Evolutionary conservation across 169 alveolate species (phyloP), one percentile per base, ranked within the genome.

Genomic region (Toxoplasma gondii): DNA sequence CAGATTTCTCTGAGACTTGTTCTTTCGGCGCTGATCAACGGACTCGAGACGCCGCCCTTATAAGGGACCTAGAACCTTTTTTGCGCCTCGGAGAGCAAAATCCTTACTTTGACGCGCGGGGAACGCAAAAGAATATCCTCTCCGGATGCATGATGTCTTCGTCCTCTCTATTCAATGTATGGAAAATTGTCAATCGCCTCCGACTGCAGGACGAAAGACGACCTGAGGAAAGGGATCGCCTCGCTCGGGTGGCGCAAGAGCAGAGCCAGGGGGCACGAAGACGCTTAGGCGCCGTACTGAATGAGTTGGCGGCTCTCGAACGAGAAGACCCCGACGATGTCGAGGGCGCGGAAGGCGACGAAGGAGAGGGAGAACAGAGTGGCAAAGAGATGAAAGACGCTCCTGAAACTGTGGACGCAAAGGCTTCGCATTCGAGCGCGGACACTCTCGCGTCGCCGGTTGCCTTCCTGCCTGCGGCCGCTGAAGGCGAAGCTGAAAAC

Each of bases 121-220:
- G 29, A 19, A 82, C 90, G n/a, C 90, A 82, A 34, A 82, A 36
- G 41, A 82, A 82, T 82, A 64, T 82, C 31, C 90, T 82, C 31
- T 43, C 69, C n/a, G 90, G 90, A 7, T 82, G 90, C 24, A 4
- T 4, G 34, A 4, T 64, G n/a, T 64, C 74, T 4, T 64, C 31
- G 7, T 4, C 74, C 22, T 64, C 74, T 16, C 31, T 64, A 16
- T 22, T 64, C 74, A 27, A 64, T 27, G 74, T 64, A 27, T 31
- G 22, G 74, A 64, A 64, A 64, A 27, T 64, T 31, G n/a, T 64
- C 31, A 19, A 64, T 31, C 74, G 74, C 34, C 64, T 82, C 44
- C 53, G 41, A 36, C 53, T 29, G 67, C 69, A 41, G 67, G 44
- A 82, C 44, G 38, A 82, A 22, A 64, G 34, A 29, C 53, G 90